Conservation (phyloP, 2,329 filamentous ascomycete genomes). For the Cadophora luteo-olivacea region DNA sequence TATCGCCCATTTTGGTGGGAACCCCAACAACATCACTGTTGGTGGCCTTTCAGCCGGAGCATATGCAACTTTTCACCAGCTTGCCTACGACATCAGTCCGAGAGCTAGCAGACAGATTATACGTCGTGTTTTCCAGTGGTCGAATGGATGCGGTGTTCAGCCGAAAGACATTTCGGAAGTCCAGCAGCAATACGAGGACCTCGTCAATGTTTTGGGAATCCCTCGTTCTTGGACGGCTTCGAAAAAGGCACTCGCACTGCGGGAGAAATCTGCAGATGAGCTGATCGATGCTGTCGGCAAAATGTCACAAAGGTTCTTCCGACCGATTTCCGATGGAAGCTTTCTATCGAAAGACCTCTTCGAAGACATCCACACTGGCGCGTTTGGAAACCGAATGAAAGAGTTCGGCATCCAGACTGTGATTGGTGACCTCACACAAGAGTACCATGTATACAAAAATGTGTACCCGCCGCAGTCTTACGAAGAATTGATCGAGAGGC, state of each 20-base stretch:
- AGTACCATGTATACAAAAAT: conserved; percentile 29
- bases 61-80: conserved; percentile 45
- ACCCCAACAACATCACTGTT: conserved; percentile 52
- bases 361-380: conserved; percentile 24
- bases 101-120: conserved; percentile 27
- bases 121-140: conserved; percentile 36
- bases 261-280: conserved; percentile 22
- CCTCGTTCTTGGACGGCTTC: conserved; percentile 10
- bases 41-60: conserved; percentile 53
- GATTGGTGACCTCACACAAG: conserved; percentile 34
- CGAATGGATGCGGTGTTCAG: conserved; percentile 53
- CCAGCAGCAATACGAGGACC: conserved; percentile 31
- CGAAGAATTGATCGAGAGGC: conserved; percentile 24
- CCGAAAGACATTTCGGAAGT: conserved; percentile 46
- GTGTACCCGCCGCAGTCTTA: conserved; percentile 30
- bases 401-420: conserved; percentile 30
- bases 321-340: conserved; percentile 27
- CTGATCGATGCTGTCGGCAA: conserved; percentile 24
- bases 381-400: conserved; percentile 26
- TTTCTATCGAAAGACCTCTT: conserved; percentile 31
- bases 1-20: conserved; percentile 50
- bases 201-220: conserved; percentile 25
- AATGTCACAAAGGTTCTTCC: conserved; percentile 32
- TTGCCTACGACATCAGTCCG: conserved; percentile 28
- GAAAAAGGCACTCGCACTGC: conserved; percentile 22